Percentiles rank a stretch among this genome's conserved stretches.
These are phyloP conservation scores for Umbilicus rupestris DNA, from an alignment of 164 flowering plant genomes.

Conservation along the genomic window DNA sequence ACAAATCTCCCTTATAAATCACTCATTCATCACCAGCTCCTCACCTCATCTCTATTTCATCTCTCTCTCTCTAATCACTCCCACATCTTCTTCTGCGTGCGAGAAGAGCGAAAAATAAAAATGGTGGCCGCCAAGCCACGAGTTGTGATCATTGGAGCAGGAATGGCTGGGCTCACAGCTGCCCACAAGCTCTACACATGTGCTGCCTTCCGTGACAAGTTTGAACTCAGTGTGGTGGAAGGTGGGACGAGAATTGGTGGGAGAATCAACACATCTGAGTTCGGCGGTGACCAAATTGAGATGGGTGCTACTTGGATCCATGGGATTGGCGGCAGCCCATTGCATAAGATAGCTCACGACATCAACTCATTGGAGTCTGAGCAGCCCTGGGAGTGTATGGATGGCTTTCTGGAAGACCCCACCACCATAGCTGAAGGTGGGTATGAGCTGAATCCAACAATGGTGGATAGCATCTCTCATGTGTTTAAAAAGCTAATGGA, in stretches of 20 bases:
- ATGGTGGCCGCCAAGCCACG: slow-evolving; percentile 72
- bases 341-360: slow-evolving; percentile 59
- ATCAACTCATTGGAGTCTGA: slow-evolving; percentile 44
- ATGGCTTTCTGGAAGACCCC: slow-evolving; percentile 37
- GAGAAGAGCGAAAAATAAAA: slow-evolving; percentile 1
- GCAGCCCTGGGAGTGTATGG: slow-evolving; percentile 92
- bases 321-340: slow-evolving; percentile 83
- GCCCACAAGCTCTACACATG: slow-evolving; percentile 67
- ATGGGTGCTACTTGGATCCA: slow-evolving; percentile 99
- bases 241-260: slow-evolving; percentile 87
- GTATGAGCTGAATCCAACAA: slow-evolving; percentile 21
- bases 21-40: not conserved
- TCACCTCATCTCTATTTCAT: not conserved
- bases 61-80: not conserved
- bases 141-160: slow-evolving; percentile 83
- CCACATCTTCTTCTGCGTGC: not conserved
- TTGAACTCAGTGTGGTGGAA: slow-evolving; percentile 69
- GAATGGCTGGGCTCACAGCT: slow-evolving; percentile 91
- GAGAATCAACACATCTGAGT: slow-evolving; percentile 61
- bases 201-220: slow-evolving; percentile 24
- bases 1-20: not conserved
- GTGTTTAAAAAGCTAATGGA: slow-evolving; percentile 60
- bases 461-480: slow-evolving; percentile 39
- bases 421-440: slow-evolving; percentile 52
- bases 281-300: slow-evolving; percentile 68